Conservation (phyloP, 495 filamentous ascomycete genomes). For the Hyaloscypha finlandica region DNA sequence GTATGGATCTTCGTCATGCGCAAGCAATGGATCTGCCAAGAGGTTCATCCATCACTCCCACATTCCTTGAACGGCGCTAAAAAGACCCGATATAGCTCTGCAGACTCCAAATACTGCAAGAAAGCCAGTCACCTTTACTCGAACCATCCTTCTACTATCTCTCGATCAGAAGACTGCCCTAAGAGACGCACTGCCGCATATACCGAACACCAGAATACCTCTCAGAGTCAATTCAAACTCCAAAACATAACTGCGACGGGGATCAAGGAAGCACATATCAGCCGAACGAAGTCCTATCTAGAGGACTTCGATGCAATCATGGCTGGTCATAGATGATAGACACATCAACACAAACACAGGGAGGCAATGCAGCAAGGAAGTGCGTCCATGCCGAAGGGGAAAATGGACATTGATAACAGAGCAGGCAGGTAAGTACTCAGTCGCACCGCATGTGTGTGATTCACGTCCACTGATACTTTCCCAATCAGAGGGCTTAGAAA, state of each 20-base stretch:
- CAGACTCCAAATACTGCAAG: background rate
- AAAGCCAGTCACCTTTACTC: background rate
- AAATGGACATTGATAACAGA: too few relatives aligned
- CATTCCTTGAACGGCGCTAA: background rate
- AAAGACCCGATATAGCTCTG: background rate
- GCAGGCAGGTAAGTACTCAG: too few relatives aligned
- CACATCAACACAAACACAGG: too few relatives aligned
- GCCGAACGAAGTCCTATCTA: slow-evolving; percentile 1
- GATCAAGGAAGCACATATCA: background rate
- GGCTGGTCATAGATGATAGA: background rate
- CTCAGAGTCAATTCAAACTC: background rate
- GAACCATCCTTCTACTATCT: background rate
- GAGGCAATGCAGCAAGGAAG: too few relatives aligned
- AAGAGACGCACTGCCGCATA: background rate
- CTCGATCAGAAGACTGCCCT: background rate
- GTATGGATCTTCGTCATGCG: too few relatives aligned
- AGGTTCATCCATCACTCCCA: too few relatives aligned
- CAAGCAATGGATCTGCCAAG: too few relatives aligned
- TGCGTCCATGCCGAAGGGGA: too few relatives aligned
- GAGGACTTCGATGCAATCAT: slow-evolving; percentile 6
- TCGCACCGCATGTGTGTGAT: too few relatives aligned
- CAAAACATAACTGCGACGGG: background rate
- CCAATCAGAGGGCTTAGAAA: too few relatives aligned
- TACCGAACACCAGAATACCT: background rate
- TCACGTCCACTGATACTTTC: too few relatives aligned